These are phyloP conservation scores for Lophiostoma macrostomum DNA, from an alignment of 495 filamentous ascomycete species.

Conservation along the genomic window DNA sequence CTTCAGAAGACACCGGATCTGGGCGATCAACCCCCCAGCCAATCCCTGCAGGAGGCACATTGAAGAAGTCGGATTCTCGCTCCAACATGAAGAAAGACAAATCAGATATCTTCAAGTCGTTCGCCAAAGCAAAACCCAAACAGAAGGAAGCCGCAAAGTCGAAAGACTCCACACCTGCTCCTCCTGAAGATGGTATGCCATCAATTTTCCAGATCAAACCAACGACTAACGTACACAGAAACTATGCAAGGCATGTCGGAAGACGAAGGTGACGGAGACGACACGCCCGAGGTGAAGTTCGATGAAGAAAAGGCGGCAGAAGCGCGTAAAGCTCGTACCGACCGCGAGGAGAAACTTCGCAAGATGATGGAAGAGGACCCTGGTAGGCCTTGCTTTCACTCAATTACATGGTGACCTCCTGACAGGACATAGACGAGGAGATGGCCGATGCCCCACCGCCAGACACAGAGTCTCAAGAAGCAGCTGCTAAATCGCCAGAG, in stretches of 20 bases:
- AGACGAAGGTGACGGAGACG: conserved; percentile 73
- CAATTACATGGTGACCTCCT: not conserved
- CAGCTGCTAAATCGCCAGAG: conserved; percentile 39
- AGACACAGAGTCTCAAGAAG: conserved; percentile 43
- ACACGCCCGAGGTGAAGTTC: conserved; percentile 35
- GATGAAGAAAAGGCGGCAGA: conserved; percentile 37
- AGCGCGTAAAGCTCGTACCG: conserved; percentile 58
- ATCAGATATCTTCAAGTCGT: conserved; percentile 75
- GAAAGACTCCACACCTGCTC: conserved; percentile 36
- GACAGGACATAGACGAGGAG: conserved; percentile 32
- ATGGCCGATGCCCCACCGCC: conserved; percentile 39
- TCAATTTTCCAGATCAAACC: not conserved
- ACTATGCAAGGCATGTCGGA: conserved; percentile 62
- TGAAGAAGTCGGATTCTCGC: conserved; percentile 35
- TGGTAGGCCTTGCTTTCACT: conserved; percentile 45
- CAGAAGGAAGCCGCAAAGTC: conserved; percentile 37
- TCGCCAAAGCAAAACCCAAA: conserved; percentile 72
- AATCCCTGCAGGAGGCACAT: conserved; percentile 33
- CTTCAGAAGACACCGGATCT: conserved; percentile 21
- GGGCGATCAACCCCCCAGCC: conserved; percentile 27
- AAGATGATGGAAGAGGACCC: conserved; percentile 94
- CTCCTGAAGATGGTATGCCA: conserved; percentile 57
- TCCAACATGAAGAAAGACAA: conserved; percentile 58
- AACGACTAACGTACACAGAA: conserved; percentile 39
- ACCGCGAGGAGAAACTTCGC: conserved; percentile 68